Base-by-base conservation (phyloP, 306 rosid genomes). In the Urtica urens region DNA sequence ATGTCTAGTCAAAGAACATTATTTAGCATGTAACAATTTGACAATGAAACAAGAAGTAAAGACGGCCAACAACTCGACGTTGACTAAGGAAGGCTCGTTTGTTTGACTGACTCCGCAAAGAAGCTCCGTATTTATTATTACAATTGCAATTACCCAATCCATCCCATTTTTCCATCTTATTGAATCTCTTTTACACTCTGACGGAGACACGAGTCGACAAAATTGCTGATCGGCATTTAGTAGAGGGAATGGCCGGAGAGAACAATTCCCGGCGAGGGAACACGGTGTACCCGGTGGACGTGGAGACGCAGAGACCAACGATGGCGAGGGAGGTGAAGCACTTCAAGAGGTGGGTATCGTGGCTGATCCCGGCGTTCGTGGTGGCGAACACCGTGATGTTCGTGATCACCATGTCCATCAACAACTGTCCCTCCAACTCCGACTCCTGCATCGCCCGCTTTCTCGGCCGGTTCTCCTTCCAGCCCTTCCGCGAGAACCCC, bases 401-500 rank as follows among this genome's bases (percentile, higher is more conserved):
- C 28, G 19, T 77, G 0, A 55, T 84, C 63, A 79, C 97, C 54
- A 90, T 90, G 97, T 81, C 70, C 14, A 93, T 84, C 63, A 90
- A 90, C 38, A 60, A 84, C 58, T 90, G 97, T 73, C 97, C 95
- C 34, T 56, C 69, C n/a, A 90, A 84, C 33, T 84, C 95, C 0
- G 55, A 74, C 44, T 72, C 82, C 16, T 90, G 95, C 57, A 58
- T 90, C 53, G 97, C 92, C 8, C 20, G 62, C 16, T 84, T 84
- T 51, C 46, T 90, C 23, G 76, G 82, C 35, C 69, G 97, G 5
- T 75, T 90, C 82, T 81, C 97, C 24, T 84, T 90, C 42, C 97
- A 90, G 72, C 92, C 95, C 28, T 66, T 81, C 35, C 84, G 84
- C 35, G 94, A 90, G 64, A 90, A 84, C 47, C 95, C 95, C 30